A percentile compares a stretch with the other conserved stretches of the same genome.
Evolutionary conservation across 192 early-diverging fungal species (phyloP).

Genomic region (Backusella westeae): DNA sequence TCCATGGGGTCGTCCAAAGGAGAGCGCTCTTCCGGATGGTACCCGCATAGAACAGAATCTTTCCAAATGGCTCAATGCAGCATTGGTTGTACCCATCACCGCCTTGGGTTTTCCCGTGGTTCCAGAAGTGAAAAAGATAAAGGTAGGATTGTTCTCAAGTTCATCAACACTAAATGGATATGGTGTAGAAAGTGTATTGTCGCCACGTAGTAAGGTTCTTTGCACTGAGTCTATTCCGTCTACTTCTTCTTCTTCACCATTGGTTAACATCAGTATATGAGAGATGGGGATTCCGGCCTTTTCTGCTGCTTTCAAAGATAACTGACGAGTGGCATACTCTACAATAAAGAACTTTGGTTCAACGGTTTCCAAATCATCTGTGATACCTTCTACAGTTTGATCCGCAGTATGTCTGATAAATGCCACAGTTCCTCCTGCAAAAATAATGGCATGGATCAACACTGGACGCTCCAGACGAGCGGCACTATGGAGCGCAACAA

Average conservation of each 20-base stretch:
- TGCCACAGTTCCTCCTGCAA: background rate
- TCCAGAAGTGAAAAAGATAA: background rate
- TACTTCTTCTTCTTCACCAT: background rate
- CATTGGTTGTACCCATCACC: background rate
- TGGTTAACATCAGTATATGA: background rate
- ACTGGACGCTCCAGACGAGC: background rate
- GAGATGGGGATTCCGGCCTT: background rate
- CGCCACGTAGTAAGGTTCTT: background rate
- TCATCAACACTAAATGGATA: background rate
- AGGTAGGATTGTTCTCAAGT: background rate
- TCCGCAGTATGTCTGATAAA: background rate
- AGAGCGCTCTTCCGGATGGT: background rate
- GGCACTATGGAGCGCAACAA: background rate
- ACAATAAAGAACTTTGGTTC: background rate
- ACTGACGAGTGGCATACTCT: background rate
- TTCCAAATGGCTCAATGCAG: background rate
- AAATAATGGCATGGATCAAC: background rate
- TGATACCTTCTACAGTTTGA: background rate
- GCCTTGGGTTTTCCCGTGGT: background rate
- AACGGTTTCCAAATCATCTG: background rate
- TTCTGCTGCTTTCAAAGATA: background rate
- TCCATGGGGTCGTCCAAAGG: background rate
- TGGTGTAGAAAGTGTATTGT: background rate
- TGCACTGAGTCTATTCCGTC: background rate
- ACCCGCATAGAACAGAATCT: fast-evolving